These are phyloP conservation scores for Aspergillus carbonarius DNA, from an alignment of 2,329 filamentous ascomycete species.

Conservation along the genomic window DNA sequence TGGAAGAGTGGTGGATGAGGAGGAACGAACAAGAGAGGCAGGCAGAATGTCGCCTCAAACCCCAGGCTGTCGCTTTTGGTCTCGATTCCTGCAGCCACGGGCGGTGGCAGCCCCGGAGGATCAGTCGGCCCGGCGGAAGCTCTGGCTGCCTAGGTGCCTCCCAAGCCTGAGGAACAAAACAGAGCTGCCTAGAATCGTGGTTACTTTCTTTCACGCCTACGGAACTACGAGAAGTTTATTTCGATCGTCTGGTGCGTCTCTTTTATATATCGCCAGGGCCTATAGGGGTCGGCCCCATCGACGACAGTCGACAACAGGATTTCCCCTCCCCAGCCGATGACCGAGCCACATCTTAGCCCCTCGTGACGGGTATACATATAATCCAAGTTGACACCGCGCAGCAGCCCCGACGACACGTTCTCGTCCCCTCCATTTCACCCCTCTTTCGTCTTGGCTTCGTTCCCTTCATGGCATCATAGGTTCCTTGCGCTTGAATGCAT, in stretches of 20 bases:
- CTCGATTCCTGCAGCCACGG: slow-evolving; percentile 22
- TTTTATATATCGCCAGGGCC: neutral
- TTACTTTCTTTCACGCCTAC: neutral
- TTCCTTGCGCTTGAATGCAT: slow-evolving; percentile 6
- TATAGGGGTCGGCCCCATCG: neutral
- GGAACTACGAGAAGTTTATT: no score
- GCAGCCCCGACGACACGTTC: slow-evolving; percentile 18
- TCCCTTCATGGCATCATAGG: slow-evolving; percentile 12
- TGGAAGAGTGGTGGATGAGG: neutral
- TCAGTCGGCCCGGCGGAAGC: slow-evolving; percentile 17
- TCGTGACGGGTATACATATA: slow-evolving; percentile 12
- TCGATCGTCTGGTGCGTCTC: neutral
- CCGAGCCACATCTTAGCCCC: slow-evolving; percentile 5
- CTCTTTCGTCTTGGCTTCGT: slow-evolving; percentile 17
- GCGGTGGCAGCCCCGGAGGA: slow-evolving; percentile 19
- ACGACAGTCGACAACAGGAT: neutral
- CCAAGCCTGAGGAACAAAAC: slow-evolving; percentile 1
- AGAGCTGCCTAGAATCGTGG: neutral
- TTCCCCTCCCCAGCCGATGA: slow-evolving; percentile 11
- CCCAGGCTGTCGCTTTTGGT: slow-evolving; percentile 19
- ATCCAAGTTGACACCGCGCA: slow-evolving; percentile 15
- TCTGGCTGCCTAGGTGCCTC: slow-evolving; percentile 8
- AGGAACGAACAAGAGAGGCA: slow-evolving; percentile 4
- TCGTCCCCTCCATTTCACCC: slow-evolving; percentile 6
- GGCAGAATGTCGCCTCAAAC: slow-evolving; percentile 18